Evolutionary conservation across 306 rosid species (phyloP).

Genomic region (Rosa rugosa): DNA sequence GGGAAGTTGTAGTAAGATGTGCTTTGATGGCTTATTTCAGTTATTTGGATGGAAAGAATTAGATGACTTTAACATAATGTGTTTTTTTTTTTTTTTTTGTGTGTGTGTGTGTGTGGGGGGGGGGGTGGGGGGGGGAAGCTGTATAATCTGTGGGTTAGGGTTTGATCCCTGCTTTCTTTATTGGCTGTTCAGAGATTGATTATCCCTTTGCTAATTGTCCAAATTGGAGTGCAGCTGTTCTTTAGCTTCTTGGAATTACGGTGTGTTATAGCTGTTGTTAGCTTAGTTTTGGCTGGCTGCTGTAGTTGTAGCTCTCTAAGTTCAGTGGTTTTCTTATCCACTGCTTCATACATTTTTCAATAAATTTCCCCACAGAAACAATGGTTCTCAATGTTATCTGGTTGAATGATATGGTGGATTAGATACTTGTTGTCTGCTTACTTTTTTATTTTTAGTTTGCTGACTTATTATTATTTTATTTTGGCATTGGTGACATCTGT

Average conservation of each 20-base stretch:
- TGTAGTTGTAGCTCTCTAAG: neutral
- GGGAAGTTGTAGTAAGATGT: too few species aligned
- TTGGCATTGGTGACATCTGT: slow-evolving; percentile 25
- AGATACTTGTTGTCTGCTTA: slow-evolving; percentile 19
- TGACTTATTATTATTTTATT: slow-evolving; percentile 2
- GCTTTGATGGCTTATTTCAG: too few species aligned
- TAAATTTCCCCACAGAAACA: neutral
- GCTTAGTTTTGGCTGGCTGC: neutral
- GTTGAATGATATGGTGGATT: slow-evolving; percentile 5
- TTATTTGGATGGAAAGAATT: too few species aligned
- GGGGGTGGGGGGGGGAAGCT: neutral
- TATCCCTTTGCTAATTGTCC: neutral
- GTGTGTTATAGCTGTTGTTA: neutral
- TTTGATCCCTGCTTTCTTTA: neutral
- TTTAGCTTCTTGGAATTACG: neutral
- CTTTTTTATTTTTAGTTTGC: slow-evolving; percentile 2
- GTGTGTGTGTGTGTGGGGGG: too few species aligned
- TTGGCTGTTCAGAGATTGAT: neutral
- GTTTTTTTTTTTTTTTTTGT: too few species aligned
- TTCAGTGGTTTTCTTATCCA: neutral
- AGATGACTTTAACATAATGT: neutral
- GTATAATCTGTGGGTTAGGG: neutral
- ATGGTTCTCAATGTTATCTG: neutral
- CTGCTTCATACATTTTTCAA: neutral
- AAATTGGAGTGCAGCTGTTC: neutral